Evolutionary conservation across 805 yeast species (phyloP), one percentile per base, ranked within the genome.

Genomic region (Sugiyamaella smithiae): DNA sequence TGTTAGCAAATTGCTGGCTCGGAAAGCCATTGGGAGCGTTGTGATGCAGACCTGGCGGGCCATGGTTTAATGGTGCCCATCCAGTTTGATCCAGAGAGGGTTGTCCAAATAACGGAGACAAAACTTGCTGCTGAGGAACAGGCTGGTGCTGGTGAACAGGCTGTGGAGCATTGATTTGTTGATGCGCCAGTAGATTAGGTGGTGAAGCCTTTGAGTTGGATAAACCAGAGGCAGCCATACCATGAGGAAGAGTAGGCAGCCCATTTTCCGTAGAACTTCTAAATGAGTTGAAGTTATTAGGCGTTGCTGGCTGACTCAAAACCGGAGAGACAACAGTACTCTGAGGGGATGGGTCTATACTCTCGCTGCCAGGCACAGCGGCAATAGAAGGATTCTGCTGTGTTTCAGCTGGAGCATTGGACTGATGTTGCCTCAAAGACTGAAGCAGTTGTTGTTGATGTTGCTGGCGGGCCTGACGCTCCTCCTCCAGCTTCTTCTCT

Each of bases 401-500:
- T 4, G 20, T 14, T 5, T 16, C 19, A 14, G 38, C 8, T 35
- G 19, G 38, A 14, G 22, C 22, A 35, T 12, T 19, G 12, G 38
- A 14, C 38, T 29, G 44, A 31, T 43, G 40, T 25, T 36, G 49
- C 40, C 36, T 35, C 20, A 48, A 29, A 28, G 36, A 33, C 17
- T 45, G 35, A 17, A 38, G 31, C 26, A 45, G 40, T 48, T 47
- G 56, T 45, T 36, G 48, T 40, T 44, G 57, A 12, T 44, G 49
- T 23, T 31, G 47, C 40, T 55, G 50, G 20, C 20, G 38, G 22
- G 38, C 22, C 4, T 38, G 49, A 31, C 40, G 54, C 35, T 55
- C 57, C 35, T 60, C 59, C 28, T 55, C 49, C 11, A 65, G 58
- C 31, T 49, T 45, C n/a, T 51, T 23, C n/a, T 19, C 55, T 14